These are phyloP conservation scores for Gentiana macrophylla DNA, from an alignment of 257 asterid species.

Conservation along the genomic window DNA sequence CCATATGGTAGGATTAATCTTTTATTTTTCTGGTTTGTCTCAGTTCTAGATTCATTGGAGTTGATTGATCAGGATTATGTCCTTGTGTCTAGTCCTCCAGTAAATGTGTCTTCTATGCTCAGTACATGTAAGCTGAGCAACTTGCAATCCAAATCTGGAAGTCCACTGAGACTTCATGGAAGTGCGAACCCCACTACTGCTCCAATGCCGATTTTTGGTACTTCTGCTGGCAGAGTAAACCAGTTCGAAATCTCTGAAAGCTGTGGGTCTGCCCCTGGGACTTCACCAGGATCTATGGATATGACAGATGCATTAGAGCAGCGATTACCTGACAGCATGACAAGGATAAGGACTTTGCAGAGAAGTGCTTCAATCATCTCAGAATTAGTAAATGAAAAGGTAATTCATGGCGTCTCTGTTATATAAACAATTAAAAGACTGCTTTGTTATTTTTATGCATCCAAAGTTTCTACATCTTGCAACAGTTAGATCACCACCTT, in stretches of 20 bases:
- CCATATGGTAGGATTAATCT: conserved; percentile 8
- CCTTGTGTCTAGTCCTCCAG: conserved; percentile 59
- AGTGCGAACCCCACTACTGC: conserved; percentile 33
- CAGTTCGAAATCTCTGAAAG: conserved; percentile 36
- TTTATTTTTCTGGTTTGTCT: conserved; percentile 18
- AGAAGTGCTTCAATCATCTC: conserved; percentile 50
- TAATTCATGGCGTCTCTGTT: conserved; percentile 11
- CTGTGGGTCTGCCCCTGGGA: conserved; percentile 49
- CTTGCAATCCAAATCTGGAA: conserved; percentile 37
- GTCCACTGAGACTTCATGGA: conserved; percentile 32
- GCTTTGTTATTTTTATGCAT: too few species aligned
- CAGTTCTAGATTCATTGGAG: conserved; percentile 63
- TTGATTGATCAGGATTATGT: conserved; percentile 76
- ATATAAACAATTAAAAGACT: too few species aligned
- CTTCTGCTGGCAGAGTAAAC: conserved; percentile 28
- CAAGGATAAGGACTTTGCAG: conserved; percentile 67
- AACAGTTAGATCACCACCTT: too few species aligned
- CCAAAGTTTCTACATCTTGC: too few species aligned
- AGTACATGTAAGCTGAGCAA: conserved; percentile 33
- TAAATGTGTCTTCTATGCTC: conserved; percentile 53
- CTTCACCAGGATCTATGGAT: conserved; percentile 50
- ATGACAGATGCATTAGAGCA: conserved; percentile 37
- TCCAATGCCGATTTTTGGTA: conserved; percentile 46
- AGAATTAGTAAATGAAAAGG: conserved; percentile 72
- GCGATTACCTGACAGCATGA: conserved; percentile 52